Base-by-base conservation (phyloP, 106 monocot species). In the Dioscorea alata region DNA sequence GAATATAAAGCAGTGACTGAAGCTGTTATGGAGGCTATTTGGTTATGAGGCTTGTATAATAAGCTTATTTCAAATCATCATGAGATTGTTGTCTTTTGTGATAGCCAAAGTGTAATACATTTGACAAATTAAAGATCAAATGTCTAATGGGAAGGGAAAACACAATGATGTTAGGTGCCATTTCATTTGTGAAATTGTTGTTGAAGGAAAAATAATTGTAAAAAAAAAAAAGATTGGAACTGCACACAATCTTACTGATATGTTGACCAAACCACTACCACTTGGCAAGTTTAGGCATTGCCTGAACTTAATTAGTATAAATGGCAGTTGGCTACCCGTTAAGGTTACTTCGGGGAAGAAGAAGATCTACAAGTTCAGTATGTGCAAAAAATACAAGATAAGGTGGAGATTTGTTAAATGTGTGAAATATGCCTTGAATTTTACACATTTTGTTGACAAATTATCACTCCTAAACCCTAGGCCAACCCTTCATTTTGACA, bases 21-120 rank as follows among this genome's bases (percentile, higher is more conserved):
- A n/a, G 57, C 58, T 15, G 22, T 31, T 64, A 77, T 56, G n/a
- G 57, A n/a, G n/a, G n/a, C 50, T 22, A 57, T 76, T 23, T 76
- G 20, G 69, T 42, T 76, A 14, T 0, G n/a, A 63, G 69, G 69
- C 22, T 3, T 71, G 15, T 14, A 64, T 18, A 35, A 28, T 59
- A 50, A 51, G 13, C 15, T 66, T 1, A 58, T 13, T 15, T 10
- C 0, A 2, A 16, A 42, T 42, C 6, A 8, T 17, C 48, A 2
- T 20, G 18, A 16, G 4, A 18, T 7, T 12, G 18, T 23, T 18
- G 48, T n/a, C 42, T 74, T 25, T 64, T 66, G 66, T 74, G 74
- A 74, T 49, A 67, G 58, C 19, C 5, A 57, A 20, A 65, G 0
- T 57, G 68, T 18, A 56, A 69, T 69, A 16, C 17, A 56, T 57